phyloP scores from a whole-genome alignment of 345 rosid species.

The Carallia pectinifolia region DNA sequence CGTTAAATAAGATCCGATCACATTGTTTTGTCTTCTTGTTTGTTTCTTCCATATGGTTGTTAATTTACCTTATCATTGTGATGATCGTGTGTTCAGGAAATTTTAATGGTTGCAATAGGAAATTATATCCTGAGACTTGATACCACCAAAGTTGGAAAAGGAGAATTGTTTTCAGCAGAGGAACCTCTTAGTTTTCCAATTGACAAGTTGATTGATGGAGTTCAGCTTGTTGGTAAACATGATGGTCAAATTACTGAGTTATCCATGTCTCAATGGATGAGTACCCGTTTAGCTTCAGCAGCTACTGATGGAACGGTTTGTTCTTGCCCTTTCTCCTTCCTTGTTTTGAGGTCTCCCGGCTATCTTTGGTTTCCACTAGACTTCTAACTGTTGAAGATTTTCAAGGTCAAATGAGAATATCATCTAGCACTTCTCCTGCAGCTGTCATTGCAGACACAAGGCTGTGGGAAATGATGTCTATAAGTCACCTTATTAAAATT shows the following conservation, averaged over 20 bases:
- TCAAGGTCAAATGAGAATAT: background rate
- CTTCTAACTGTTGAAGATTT: background rate
- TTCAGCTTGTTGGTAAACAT: slow-evolving; percentile 83
- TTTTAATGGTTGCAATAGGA: slow-evolving; percentile 76
- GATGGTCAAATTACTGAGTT: slow-evolving; percentile 92
- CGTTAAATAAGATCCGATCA: background rate
- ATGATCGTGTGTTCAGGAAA: slow-evolving; percentile 50
- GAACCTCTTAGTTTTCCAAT: slow-evolving; percentile 68
- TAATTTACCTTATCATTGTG: background rate
- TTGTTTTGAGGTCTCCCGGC: slow-evolving; percentile 5
- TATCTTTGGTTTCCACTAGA: background rate
- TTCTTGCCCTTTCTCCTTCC: slow-evolving; percentile 17
- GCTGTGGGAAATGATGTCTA: background rate
- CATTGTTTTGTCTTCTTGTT: slow-evolving; percentile 4
- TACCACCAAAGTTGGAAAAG: slow-evolving; percentile 66
- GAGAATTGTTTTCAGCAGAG: slow-evolving; percentile 59
- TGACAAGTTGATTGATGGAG: slow-evolving; percentile 66
- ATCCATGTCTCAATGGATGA: slow-evolving; percentile 94
- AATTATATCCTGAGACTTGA: slow-evolving; percentile 67
- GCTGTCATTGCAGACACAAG: background rate
- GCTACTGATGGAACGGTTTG: slow-evolving; percentile 87
- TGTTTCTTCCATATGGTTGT: background rate
- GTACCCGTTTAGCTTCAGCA: slow-evolving; percentile 78
- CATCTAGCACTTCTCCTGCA: background rate
- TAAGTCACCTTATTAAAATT: background rate